These are phyloP conservation scores for Ascochyta fabae DNA, from an alignment of 2,329 filamentous ascomycete genomes.

Conservation along the genomic window DNA sequence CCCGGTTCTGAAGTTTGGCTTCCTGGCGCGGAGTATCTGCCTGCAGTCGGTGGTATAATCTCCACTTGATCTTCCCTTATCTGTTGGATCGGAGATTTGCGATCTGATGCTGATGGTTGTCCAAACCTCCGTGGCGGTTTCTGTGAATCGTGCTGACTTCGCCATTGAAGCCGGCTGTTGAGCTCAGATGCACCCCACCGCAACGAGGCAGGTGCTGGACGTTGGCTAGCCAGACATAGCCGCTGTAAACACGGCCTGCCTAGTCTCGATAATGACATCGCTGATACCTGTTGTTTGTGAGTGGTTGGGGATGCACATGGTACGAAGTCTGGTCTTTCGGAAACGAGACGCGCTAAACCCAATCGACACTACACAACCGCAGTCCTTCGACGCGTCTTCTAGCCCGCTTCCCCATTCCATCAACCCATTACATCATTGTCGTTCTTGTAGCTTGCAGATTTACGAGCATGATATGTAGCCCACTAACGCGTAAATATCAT, in stretches of 20 bases:
- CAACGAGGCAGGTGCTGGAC: not conserved
- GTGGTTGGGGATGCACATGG: not conserved
- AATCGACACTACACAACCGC: constrained; percentile 1
- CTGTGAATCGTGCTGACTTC: constrained; percentile 14
- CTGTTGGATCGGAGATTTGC: constrained; percentile 11
- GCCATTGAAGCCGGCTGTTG: constrained; percentile 4
- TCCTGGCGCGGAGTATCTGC: constrained; percentile 1
- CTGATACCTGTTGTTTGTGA: not conserved
- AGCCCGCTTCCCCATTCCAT: not conserved
- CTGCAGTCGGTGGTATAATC: constrained; percentile 1
- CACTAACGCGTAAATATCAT: too few species aligned
- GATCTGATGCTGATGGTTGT: constrained; percentile 12
- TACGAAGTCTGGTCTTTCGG: not conserved
- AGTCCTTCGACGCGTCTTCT: not conserved
- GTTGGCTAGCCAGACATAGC: not conserved
- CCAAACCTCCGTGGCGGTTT: constrained; percentile 9
- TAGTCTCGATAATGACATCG: constrained; percentile 12
- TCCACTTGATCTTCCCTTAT: constrained; percentile 12
- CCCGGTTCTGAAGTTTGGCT: constrained; percentile 7
- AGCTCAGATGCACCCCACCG: constrained; percentile 3
- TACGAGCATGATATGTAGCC: too few species aligned
- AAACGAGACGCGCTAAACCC: constrained; percentile 1
- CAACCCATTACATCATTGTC: not conserved
- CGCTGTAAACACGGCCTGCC: constrained; percentile 4
- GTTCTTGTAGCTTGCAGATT: too few species aligned